These are phyloP conservation scores for Aspergillus campestris DNA, from an alignment of 495 filamentous ascomycete species.

Conservation along the genomic window DNA sequence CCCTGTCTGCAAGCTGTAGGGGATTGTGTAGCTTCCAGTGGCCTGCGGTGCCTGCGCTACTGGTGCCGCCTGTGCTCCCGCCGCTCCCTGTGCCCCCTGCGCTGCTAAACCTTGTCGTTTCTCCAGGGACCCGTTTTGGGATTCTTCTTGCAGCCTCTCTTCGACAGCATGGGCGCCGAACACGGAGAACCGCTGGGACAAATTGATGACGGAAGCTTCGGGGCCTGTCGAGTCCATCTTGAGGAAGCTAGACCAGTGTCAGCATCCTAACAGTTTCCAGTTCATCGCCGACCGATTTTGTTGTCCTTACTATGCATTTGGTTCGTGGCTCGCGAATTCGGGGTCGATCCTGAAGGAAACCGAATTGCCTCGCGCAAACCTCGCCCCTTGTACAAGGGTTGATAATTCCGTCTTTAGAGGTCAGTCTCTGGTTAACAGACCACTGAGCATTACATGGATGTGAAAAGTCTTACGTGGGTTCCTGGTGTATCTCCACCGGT, in stretches of 20 bases:
- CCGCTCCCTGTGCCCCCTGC: too few relatives aligned
- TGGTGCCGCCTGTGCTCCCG: too few relatives aligned
- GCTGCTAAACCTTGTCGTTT: slow-evolving; percentile 24
- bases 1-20: slow-evolving; percentile 57
- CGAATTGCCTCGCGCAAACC: slow-evolving; percentile 43
- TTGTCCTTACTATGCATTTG: slow-evolving; percentile 54
- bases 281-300: background rate
- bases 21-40: slow-evolving; percentile 32
- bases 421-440: slow-evolving; percentile 1
- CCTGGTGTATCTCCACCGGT: slow-evolving; percentile 51
- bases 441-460: background rate
- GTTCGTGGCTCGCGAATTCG: slow-evolving; percentile 37
- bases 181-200: slow-evolving; percentile 53
- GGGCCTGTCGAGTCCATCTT: slow-evolving; percentile 49
- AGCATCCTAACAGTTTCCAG: background rate
- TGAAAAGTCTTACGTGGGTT: too few relatives aligned
- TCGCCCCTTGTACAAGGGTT: slow-evolving; percentile 26
- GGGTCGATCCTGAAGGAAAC: slow-evolving; percentile 43
- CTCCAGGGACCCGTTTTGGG: slow-evolving; percentile 3
- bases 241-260: slow-evolving; percentile 45
- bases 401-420: slow-evolving; percentile 34
- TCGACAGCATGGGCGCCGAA: slow-evolving; percentile 32
- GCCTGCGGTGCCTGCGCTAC: too few relatives aligned
- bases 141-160: slow-evolving; percentile 13
- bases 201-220: slow-evolving; percentile 48